A percentile compares a stretch with the other conserved stretches of the same genome.
Evolutionary conservation across 2,329 filamentous ascomycete genomes (phyloP).

Genomic region (Rutstroemia sp.): DNA sequence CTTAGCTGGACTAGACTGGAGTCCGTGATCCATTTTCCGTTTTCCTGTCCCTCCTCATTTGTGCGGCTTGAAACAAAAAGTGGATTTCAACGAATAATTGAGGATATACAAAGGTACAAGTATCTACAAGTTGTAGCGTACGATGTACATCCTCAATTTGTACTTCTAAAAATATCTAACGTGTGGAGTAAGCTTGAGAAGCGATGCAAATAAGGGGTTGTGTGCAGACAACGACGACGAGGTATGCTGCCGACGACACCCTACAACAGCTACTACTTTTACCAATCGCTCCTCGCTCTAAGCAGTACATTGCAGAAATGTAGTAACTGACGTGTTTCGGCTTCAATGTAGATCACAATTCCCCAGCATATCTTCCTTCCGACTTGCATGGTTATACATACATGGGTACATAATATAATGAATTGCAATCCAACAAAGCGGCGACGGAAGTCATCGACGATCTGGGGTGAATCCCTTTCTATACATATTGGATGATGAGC

Average conservation of each 20-base stretch:
- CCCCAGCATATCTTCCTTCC: background rate
- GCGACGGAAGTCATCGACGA: background rate
- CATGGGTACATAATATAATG: background rate
- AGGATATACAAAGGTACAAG: too few species aligned
- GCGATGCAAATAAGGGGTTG: background rate
- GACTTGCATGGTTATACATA: background rate
- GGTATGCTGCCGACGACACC: background rate
- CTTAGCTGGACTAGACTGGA: background rate
- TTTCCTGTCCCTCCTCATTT: background rate
- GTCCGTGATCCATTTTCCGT: background rate
- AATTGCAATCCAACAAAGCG: background rate
- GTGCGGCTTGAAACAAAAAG: too few species aligned
- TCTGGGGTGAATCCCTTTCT: background rate
- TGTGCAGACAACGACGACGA: background rate
- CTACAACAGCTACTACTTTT: background rate
- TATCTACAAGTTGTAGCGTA: too few species aligned
- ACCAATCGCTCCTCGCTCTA: background rate
- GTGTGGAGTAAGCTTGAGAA: background rate
- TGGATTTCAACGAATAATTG: too few species aligned
- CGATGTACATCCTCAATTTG: too few species aligned
- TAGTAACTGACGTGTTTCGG: background rate
- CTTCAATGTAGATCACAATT: background rate
- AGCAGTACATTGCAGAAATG: background rate
- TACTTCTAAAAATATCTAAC: too few species aligned
- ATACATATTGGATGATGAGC: background rate